Evolutionary conservation across 805 yeast species (phyloP).

Genomic region (Candida ascalaphidarum): DNA sequence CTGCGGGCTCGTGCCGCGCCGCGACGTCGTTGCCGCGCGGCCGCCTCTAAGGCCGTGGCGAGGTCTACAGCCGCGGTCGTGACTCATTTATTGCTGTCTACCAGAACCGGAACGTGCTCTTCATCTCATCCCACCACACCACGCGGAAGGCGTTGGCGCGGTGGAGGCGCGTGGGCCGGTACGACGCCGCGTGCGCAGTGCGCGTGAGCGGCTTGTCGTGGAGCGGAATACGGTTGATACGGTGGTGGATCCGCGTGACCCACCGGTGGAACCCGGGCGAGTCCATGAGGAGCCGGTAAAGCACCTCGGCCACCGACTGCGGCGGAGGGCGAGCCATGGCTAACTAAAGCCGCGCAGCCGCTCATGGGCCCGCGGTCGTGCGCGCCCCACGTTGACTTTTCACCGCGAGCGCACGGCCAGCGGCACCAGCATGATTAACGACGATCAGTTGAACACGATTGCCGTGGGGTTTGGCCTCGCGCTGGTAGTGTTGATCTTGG

Average conservation of each 20-base stretch:
- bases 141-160: conserved; percentile 52
- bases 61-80: no score
- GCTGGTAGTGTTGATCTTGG: conserved; percentile 61
- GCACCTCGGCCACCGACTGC: conserved; percentile 38
- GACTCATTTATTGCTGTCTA: no score
- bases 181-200: conserved; percentile 4
- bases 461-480: conserved; percentile 68
- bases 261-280: conserved; percentile 55
- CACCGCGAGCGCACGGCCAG: no score
- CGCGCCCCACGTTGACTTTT: no score
- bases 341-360: neutral
- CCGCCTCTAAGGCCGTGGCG: no score
- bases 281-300: conserved; percentile 37
- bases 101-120: conserved; percentile 40
- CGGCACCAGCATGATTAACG: conserved; percentile 58
- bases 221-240: conserved; percentile 51
- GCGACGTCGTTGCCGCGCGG: no score
- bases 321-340: conserved; percentile 7
- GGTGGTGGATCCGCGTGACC: conserved; percentile 56
- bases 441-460: conserved; percentile 65
- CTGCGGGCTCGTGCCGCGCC: no score
- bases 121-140: conserved; percentile 55
- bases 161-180: conserved; percentile 45
- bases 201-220: conserved; percentile 14
- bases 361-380: no score